phyloP scores from a whole-genome alignment of 495 filamentous ascomycete genomes.

The Platismatia glauca region DNA sequence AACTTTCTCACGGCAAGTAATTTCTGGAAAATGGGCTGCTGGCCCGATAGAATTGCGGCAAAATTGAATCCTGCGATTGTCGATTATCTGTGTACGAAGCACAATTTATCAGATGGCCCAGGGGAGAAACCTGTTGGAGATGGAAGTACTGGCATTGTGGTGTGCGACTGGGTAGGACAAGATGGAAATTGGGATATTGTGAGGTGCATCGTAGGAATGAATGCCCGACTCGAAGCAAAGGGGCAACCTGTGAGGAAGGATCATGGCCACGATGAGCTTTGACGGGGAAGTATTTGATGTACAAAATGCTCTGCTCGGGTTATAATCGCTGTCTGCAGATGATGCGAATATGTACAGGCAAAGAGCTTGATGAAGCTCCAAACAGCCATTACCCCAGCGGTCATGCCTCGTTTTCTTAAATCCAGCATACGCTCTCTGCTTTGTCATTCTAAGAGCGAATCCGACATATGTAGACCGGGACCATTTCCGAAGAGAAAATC shows the following conservation, averaged over 20 bases:
- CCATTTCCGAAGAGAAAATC: background rate
- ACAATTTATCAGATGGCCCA: conserved; percentile 37
- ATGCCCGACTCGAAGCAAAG: conserved; percentile 49
- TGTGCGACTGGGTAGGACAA: conserved; percentile 87
- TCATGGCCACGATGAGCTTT: background rate
- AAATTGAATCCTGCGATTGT: conserved; percentile 86
- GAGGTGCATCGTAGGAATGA: conserved; percentile 84
- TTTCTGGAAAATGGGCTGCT: conserved; percentile 84
- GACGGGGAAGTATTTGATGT: background rate
- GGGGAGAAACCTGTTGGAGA: conserved; percentile 49
- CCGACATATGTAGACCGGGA: background rate
- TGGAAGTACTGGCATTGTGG: conserved; percentile 81
- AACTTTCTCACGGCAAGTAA: conserved; percentile 89
- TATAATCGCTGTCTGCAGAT: background rate
- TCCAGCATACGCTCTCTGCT: background rate
- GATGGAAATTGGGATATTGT: conserved; percentile 92
- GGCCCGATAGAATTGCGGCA: conserved; percentile 89
- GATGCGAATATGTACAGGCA: background rate
- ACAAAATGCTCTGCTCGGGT: background rate
- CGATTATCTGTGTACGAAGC: conserved; percentile 64
- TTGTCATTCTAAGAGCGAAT: background rate
- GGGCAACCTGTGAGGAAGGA: background rate
- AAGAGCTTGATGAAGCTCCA: background rate
- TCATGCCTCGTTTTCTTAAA: background rate
- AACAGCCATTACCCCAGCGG: background rate